Conservation (phyloP, 2,329 filamentous ascomycete species). For the Cladosporium velox region DNA sequence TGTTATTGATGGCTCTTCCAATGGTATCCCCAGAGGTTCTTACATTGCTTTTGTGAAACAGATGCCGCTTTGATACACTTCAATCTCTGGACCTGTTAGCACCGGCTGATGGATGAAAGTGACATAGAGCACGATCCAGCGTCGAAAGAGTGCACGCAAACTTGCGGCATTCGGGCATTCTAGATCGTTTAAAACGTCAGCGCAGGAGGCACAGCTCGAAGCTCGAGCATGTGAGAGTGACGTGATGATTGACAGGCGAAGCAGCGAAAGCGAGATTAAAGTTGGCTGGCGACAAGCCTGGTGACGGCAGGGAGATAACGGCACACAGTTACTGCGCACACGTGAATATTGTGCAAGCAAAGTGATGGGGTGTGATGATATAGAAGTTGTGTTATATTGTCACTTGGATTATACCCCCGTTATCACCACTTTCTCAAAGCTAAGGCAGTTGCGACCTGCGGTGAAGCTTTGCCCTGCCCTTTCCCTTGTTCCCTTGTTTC, state of each 20-base stretch:
- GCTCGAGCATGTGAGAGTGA: neutral
- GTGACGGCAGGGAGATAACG: neutral
- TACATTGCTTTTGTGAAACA: too few species aligned
- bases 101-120: neutral
- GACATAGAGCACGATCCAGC: neutral
- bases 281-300: neutral
- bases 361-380: neutral
- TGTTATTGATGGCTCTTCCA: neutral
- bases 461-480: neutral
- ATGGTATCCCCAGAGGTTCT: too few species aligned
- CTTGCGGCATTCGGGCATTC: neutral
- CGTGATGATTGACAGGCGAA: conserved; percentile 1
- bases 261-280: conserved; percentile 8
- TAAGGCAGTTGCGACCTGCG: neutral
- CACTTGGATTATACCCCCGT: neutral
- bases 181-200: neutral
- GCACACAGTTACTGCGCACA: neutral
- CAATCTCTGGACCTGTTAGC: neutral
- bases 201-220: neutral
- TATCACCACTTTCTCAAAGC: neutral
- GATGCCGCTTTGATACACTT: too few species aligned
- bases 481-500: neutral
- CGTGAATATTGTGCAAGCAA: neutral
- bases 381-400: neutral
- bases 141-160: neutral